Conservation (phyloP, 352 stramenopile species). For the Phytophthora capsici region DNA sequence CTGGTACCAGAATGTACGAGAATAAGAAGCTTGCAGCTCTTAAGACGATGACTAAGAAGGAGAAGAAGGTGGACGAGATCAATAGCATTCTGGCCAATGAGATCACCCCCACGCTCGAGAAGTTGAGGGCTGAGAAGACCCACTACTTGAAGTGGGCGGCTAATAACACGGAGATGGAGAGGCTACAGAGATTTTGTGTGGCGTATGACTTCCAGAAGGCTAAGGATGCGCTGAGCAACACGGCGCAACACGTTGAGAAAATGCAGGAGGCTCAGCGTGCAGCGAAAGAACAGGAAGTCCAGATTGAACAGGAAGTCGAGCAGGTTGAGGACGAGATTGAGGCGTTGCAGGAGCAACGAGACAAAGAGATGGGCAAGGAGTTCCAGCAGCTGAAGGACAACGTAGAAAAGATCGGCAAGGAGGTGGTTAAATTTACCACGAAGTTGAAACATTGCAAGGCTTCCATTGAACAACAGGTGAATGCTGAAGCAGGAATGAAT, state of each 20-base stretch:
- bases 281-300: conserved; percentile 54
- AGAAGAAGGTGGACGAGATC: conserved; percentile 99
- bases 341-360: conserved; percentile 68
- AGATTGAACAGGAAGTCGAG: conserved; percentile 72
- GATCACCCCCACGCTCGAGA: conserved; percentile 99
- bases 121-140: conserved; percentile 96
- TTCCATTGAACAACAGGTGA: conserved; percentile 74
- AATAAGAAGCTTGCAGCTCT: conserved; percentile 98
- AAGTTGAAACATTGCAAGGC: conserved; percentile 80
- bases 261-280: conserved; percentile 89
- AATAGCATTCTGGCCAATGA: conserved; percentile 98
- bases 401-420: conserved; percentile 79
- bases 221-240: conserved; percentile 86
- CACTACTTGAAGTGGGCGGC: conserved; percentile 98
- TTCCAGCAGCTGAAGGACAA: conserved; percentile 86
- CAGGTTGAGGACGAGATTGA: conserved; percentile 88
- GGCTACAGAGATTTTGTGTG: conserved; percentile 97
- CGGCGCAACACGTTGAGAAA: conserved; percentile 87
- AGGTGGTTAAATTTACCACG: conserved; percentile 85
- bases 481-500: conserved; percentile 62
- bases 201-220: conserved; percentile 95
- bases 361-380: conserved; percentile 89
- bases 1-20: conserved; percentile 99
- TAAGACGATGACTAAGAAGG: conserved; percentile 99
- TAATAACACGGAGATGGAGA: conserved; percentile 98